Percentiles rank a stretch among this genome's conserved stretches.
phyloP scores from a whole-genome alignment of 768 basidiomycete species.

The Leucosporidium creatinivorum region DNA sequence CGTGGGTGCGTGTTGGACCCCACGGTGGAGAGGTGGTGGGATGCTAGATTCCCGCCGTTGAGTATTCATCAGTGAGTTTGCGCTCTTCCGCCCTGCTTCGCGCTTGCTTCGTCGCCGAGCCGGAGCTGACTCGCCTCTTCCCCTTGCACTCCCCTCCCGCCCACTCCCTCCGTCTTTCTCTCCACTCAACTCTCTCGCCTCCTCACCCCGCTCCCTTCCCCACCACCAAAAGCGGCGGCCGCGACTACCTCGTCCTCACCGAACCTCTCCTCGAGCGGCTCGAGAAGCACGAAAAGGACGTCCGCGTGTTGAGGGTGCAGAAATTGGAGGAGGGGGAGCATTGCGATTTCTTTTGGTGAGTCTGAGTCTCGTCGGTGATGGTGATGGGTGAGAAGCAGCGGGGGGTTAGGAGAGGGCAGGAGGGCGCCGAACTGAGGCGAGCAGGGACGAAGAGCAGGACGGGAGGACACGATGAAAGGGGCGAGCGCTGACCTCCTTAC shows the following conservation, averaged over 20 bases:
- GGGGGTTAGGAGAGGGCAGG: background rate
- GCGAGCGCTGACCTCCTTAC: too few relatives aligned
- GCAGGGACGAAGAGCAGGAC: background rate
- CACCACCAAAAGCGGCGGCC: slow-evolving; percentile 41
- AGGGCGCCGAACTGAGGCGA: too few relatives aligned
- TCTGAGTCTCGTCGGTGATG: background rate
- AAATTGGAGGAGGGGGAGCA: slow-evolving; percentile 46
- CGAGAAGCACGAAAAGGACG: slow-evolving; percentile 44
- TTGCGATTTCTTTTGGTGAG: slow-evolving; percentile 40
- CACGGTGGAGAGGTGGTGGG: slow-evolving; percentile 47
- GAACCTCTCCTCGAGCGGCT: slow-evolving; percentile 49
- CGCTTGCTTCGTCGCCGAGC: too few relatives aligned
- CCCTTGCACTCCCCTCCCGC: too few relatives aligned
- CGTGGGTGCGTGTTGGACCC: slow-evolving; percentile 45
- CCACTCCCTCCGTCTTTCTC: too few relatives aligned
- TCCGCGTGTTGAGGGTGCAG: slow-evolving; percentile 46
- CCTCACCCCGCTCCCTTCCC: background rate
- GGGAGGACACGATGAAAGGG: background rate
- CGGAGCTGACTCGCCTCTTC: background rate
- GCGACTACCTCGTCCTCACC: slow-evolving; percentile 46
- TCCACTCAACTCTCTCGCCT: background rate
- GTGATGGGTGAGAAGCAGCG: background rate
- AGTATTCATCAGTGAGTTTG: slow-evolving; percentile 39
- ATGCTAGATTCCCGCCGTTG: slow-evolving; percentile 48
- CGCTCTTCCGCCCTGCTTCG: too few relatives aligned